Evolutionary conservation across 2,329 filamentous ascomycete species (phyloP).

Genomic region (Ceratocystiopsis minuta): DNA sequence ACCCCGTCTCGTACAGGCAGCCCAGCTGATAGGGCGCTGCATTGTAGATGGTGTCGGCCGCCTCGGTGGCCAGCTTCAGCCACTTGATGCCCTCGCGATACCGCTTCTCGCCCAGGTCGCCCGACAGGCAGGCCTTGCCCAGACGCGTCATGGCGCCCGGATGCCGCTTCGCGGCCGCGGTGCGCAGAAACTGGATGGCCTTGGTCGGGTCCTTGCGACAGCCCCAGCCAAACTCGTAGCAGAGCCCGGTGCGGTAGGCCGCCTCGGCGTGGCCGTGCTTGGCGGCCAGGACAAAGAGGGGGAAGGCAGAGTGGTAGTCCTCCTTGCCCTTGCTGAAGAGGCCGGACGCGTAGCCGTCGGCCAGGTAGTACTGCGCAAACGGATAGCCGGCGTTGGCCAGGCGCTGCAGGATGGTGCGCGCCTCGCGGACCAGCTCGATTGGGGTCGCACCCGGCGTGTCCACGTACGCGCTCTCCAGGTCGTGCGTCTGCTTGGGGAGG

Average conservation of each 20-base stretch:
- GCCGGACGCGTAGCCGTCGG: constrained; percentile 83
- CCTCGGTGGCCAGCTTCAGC: constrained; percentile 83
- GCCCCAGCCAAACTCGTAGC: constrained; percentile 97
- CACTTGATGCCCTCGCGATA: constrained; percentile 90
- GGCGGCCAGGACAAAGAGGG: constrained; percentile 78
- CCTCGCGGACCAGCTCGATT: constrained; percentile 63
- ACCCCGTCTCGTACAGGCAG: constrained; percentile 78
- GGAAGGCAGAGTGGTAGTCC: constrained; percentile 81
- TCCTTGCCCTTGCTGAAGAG: constrained; percentile 89
- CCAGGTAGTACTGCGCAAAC: constrained; percentile 95
- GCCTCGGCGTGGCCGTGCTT: constrained; percentile 97
- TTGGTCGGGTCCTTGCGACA: constrained; percentile 78
- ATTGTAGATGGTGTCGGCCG: constrained; percentile 83
- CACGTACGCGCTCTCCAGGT: constrained; percentile 27
- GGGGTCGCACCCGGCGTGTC: constrained; percentile 33
- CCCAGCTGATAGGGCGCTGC: constrained; percentile 82
- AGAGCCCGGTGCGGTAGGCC: constrained; percentile 78
- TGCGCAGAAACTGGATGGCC: constrained; percentile 82
- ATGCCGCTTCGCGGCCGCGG: constrained; percentile 81
- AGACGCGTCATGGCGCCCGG: constrained; percentile 88
- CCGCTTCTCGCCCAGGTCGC: constrained; percentile 71
- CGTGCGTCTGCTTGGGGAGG: constrained; percentile 28
- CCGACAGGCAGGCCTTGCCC: constrained; percentile 74
- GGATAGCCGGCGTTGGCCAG: constrained; percentile 79
- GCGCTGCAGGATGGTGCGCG: constrained; percentile 72